Evolutionary conservation across 2,329 filamentous ascomycete species (phyloP).

Genomic region (Cladophialophora carrionii): DNA sequence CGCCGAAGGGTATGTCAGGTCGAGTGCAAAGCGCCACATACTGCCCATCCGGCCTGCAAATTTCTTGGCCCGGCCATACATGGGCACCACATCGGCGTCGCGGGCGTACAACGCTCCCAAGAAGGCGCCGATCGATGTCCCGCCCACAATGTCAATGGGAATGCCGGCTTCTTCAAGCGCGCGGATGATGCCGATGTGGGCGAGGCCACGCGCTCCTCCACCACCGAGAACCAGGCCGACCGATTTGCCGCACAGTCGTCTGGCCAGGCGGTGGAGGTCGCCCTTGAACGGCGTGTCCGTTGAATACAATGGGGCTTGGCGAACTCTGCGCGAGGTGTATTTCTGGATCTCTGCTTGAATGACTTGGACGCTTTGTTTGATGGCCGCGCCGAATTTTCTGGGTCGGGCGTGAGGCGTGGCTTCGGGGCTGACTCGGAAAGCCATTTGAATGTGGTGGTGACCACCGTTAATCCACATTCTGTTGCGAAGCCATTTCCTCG

Average conservation of each 20-base stretch:
- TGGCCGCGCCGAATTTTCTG: slow-evolving; percentile 77
- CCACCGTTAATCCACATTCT: slow-evolving; percentile 98
- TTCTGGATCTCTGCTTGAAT: slow-evolving; percentile 97
- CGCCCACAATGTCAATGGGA: slow-evolving; percentile 91
- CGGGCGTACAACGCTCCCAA: slow-evolving; percentile 94
- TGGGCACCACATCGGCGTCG: slow-evolving; percentile 93
- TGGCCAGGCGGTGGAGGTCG: slow-evolving; percentile 90
- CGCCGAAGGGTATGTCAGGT: slow-evolving; percentile 92
- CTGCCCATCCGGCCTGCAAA: slow-evolving; percentile 98
- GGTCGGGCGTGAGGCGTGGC: slow-evolving; percentile 70
- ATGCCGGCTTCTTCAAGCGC: slow-evolving; percentile 96
- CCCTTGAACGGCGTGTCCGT: slow-evolving; percentile 92
- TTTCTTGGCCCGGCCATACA: slow-evolving; percentile 96
- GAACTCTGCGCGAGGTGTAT: slow-evolving; percentile 91
- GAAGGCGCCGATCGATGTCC: slow-evolving; percentile 94
- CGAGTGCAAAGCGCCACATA: slow-evolving; percentile 96
- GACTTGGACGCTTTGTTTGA: slow-evolving; percentile 92
- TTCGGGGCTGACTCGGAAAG: slow-evolving; percentile 74
- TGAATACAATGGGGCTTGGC: slow-evolving; percentile 85
- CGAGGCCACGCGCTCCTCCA: slow-evolving; percentile 86
- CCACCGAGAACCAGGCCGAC: slow-evolving; percentile 93
- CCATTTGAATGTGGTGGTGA: slow-evolving; percentile 97
- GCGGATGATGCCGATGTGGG: slow-evolving; percentile 90
- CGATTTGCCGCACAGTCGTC: slow-evolving; percentile 88
- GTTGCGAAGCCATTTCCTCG: slow-evolving; percentile 86